Percentiles rank a stretch among this genome's conserved stretches.
These are phyloP conservation scores for Verticillium alfalfae DNA, from an alignment of 2,329 filamentous ascomycete genomes.

Conservation along the genomic window DNA sequence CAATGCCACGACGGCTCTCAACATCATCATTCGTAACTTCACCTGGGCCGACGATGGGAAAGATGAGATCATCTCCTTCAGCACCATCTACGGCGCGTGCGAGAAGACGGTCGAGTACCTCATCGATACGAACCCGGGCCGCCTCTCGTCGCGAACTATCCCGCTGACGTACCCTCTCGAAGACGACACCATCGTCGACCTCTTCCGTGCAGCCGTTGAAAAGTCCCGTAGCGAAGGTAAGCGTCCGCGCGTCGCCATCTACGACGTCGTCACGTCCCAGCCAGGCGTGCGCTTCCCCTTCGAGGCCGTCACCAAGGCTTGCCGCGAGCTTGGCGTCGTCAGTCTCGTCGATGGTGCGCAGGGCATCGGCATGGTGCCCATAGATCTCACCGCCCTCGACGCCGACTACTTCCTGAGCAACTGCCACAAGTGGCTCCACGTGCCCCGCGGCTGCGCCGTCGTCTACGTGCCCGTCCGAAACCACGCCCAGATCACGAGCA, in stretches of 20 bases:
- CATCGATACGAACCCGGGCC: conserved; percentile 54
- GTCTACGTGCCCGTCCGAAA: conserved; percentile 75
- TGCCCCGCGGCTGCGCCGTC: conserved; percentile 73
- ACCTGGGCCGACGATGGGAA: conserved; percentile 61
- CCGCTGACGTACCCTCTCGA: conserved; percentile 62
- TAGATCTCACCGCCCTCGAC: conserved; percentile 62
- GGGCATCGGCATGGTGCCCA: conserved; percentile 69
- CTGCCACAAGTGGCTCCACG: conserved; percentile 85
- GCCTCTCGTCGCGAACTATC: conserved; percentile 47
- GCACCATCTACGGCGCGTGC: conserved; percentile 72
- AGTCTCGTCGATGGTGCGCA: conserved; percentile 83
- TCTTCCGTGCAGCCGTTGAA: conserved; percentile 55
- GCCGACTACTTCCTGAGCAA: conserved; percentile 87
- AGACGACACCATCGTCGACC: conserved; percentile 58
- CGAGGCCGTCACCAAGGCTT: conserved; percentile 58
- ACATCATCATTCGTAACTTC: conserved; percentile 75
- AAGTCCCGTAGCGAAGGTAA: conserved; percentile 49
- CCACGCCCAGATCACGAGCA: conserved; percentile 67
- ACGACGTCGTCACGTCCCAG: conserved; percentile 74
- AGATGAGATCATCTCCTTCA: conserved; percentile 76
- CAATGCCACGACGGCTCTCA: conserved; percentile 76
- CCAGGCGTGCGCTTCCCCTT: conserved; percentile 80
- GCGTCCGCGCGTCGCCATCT: conserved; percentile 62
- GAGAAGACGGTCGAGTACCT: conserved; percentile 68
- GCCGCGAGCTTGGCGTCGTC: conserved; percentile 61